phyloP scores from a whole-genome alignment of 164 flowering plant species.

The Platanus orientalis region DNA sequence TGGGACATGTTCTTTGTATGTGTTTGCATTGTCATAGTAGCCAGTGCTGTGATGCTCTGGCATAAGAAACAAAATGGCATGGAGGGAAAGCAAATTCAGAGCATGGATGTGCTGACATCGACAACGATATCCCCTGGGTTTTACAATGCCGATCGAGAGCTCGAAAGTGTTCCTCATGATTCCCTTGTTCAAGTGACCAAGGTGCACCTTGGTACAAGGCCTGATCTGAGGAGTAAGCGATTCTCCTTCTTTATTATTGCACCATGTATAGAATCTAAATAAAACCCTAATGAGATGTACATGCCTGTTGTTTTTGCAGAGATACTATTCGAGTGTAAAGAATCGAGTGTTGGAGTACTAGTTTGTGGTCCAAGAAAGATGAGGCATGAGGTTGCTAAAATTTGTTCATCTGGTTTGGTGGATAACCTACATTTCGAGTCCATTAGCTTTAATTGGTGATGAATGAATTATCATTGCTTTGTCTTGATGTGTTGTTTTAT shows the following conservation, averaged over 20 bases:
- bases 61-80: constrained; percentile 46
- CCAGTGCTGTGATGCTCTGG: constrained; percentile 45
- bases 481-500: too few species aligned
- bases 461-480: too few species aligned
- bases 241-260: background rate
- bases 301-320: constrained; percentile 32
- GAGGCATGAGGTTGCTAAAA: constrained; percentile 57
- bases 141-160: constrained; percentile 37
- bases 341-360: constrained; percentile 43
- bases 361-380: constrained; percentile 54
- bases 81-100: constrained; percentile 38
- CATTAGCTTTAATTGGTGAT: constrained; percentile 47
- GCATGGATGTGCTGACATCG: constrained; percentile 36
- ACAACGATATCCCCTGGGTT: constrained; percentile 22
- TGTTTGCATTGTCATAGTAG: constrained; percentile 34
- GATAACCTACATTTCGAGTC: constrained; percentile 55
- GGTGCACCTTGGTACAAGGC: constrained; percentile 63
- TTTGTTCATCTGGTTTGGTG: constrained; percentile 50
- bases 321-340: constrained; percentile 37
- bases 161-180: constrained; percentile 59
- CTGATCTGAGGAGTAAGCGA: constrained; percentile 47
- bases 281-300: too few species aligned
- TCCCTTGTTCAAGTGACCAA: constrained; percentile 48
- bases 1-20: constrained; percentile 47
- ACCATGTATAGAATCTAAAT: background rate